These are phyloP conservation scores for Colletotrichum coccodes DNA, from an alignment of 2,329 filamentous ascomycete species.

Conservation along the genomic window DNA sequence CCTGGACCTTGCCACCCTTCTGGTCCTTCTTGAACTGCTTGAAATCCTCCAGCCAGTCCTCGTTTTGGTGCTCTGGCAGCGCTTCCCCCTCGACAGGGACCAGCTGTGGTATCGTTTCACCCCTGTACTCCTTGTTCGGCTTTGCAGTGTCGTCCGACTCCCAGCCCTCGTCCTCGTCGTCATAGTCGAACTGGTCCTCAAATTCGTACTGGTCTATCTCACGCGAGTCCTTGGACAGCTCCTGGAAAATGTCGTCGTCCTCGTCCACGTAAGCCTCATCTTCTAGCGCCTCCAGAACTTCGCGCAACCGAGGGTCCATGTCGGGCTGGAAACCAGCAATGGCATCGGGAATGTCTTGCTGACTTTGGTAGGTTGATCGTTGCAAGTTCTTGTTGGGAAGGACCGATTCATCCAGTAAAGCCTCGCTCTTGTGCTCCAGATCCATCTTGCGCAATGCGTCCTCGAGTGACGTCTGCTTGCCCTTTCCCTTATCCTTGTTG, in stretches of 20 bases:
- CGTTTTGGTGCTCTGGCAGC: conserved; percentile 71
- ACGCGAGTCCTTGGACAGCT: conserved; percentile 73
- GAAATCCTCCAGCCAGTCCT: conserved; percentile 92
- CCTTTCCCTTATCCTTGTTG: conserved; percentile 70
- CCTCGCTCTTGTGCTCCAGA: conserved; percentile 62
- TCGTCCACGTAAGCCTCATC: conserved; percentile 94
- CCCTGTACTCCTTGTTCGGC: conserved; percentile 68
- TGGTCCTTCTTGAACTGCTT: conserved; percentile 92
- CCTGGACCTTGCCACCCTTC: conserved; percentile 55
- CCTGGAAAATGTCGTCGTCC: conserved; percentile 85
- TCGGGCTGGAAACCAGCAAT: conserved; percentile 96
- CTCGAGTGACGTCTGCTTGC: conserved; percentile 82
- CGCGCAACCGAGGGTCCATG: conserved; percentile 93
- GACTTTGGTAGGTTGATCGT: conserved; percentile 85
- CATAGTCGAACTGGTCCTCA: conserved; percentile 67
- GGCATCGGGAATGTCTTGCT: conserved; percentile 91
- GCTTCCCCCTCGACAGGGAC: conserved; percentile 55
- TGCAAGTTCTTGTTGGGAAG: conserved; percentile 83
- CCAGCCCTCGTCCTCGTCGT: conserved; percentile 84
- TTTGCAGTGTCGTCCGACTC: conserved; percentile 94
- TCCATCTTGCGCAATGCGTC: conserved; percentile 79
- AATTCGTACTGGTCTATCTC: conserved; percentile 87
- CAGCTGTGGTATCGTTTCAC: conserved; percentile 58
- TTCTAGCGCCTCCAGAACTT: conserved; percentile 92
- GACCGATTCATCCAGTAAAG: conserved; percentile 78